Evolutionary conservation across 2,329 filamentous ascomycete genomes (phyloP).

Genomic region (Hysterium pulicare): DNA sequence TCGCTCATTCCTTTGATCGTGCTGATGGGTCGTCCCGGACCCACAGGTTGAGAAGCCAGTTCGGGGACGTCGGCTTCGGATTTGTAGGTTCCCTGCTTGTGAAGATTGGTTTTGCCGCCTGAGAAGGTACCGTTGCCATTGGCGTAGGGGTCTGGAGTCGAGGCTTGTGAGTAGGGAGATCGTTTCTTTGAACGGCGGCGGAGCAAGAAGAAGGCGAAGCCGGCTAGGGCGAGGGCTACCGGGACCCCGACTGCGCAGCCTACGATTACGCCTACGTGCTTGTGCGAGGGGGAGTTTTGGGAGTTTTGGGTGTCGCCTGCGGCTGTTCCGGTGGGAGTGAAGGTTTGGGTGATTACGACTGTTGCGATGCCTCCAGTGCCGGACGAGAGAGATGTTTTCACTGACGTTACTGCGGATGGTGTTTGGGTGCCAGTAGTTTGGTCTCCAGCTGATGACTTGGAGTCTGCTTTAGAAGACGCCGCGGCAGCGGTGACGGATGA

Average conservation of each 20-base stretch:
- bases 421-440: conserved; percentile 10
- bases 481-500: conserved; percentile 4
- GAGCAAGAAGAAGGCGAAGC: conserved; percentile 6
- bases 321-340: conserved; percentile 12
- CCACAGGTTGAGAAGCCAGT: conserved; percentile 26
- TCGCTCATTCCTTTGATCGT: conserved; percentile 28
- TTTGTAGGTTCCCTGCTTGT: conserved; percentile 8
- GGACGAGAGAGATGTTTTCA: conserved; percentile 20
- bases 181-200: too few relatives aligned
- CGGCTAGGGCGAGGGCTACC: conserved; percentile 27
- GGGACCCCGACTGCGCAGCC: conserved; percentile 37
- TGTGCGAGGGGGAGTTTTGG: background rate
- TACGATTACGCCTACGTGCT: conserved; percentile 26
- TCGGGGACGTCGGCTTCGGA: conserved; percentile 20
- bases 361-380: conserved; percentile 23
- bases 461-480: conserved; percentile 8
- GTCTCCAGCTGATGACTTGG: conserved; percentile 1
- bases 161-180: too few relatives aligned
- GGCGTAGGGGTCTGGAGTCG: conserved; percentile 4
- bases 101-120: background rate
- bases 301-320: background rate
- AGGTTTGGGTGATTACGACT: conserved; percentile 15
- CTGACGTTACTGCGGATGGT: conserved; percentile 16
- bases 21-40: conserved; percentile 24
- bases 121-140: conserved; percentile 9